Percentiles rank a stretch among this genome's conserved stretches.
phyloP scores from a whole-genome alignment of 2,329 filamentous ascomycete species.

The Beauveria australis region DNA sequence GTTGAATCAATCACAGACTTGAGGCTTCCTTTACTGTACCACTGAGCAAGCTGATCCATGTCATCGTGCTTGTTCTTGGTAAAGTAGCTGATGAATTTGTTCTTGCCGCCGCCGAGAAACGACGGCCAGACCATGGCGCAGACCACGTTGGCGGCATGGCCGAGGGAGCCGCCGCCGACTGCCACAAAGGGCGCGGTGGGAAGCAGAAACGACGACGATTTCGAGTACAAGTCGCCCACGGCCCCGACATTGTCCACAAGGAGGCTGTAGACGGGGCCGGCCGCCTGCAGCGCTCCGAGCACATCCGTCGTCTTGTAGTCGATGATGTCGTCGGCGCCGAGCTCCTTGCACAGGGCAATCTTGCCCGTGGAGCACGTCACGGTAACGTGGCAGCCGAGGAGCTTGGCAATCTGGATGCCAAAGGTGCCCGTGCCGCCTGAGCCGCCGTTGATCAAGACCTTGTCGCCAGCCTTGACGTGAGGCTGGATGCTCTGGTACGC shows the following conservation, averaged over 20 bases:
- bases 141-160: conserved; percentile 18
- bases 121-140: conserved; percentile 21
- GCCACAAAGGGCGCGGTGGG: conserved; percentile 40
- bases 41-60: conserved; percentile 41
- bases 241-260: conserved; percentile 44
- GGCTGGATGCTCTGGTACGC: conserved; percentile 41
- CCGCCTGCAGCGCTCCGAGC: conserved; percentile 31
- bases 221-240: conserved; percentile 37
- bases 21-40: conserved; percentile 51
- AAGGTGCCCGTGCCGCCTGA: conserved; percentile 55
- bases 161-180: conserved; percentile 34
- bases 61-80: conserved; percentile 35
- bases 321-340: conserved; percentile 58
- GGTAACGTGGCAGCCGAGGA: conserved; percentile 51
- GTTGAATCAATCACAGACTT: conserved; percentile 46
- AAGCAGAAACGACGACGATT: conserved; percentile 41
- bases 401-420: conserved; percentile 57
- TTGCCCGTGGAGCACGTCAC: conserved; percentile 53
- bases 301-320: conserved; percentile 47
- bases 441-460: conserved; percentile 58
- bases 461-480: conserved; percentile 41
- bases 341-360: conserved; percentile 42
- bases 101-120: conserved; percentile 32
- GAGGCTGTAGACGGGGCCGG: conserved; percentile 37
- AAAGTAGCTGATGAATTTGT: conserved; percentile 33